Base-by-base conservation (phyloP, 768 basidiomycete species). In the Pleurotus ostreatus region DNA sequence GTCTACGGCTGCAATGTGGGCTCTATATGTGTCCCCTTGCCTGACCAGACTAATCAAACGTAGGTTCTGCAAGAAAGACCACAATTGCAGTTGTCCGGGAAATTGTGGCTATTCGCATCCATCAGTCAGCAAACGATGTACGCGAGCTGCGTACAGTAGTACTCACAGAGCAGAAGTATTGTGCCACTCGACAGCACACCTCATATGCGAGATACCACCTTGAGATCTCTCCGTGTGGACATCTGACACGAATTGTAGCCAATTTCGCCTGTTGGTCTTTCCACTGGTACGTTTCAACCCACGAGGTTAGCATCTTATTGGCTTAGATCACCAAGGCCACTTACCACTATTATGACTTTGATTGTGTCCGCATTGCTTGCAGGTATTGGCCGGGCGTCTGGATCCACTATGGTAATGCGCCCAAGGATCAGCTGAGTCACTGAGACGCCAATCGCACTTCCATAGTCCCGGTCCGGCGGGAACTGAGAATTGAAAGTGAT, bases 201-300 rank as follows among this genome's bases (percentile, higher is more conserved):
- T 13, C 48, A 15, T 49, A 49, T 3, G 48, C 48, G 16, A 49
- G 48, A 16, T 49, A 23, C 48, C 48, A 49, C 48, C 48, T 26
- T 16, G 48, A 34, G 15, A 49, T 49, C 22, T 34, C n/a, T 13
- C 48, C 48, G 18, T 49, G 34, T n/a, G 13, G 30, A 22, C 48
- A 37, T n/a, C 13, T 30, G n/a, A 23, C n/a, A n/a, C 48, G n/a
- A 34, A 49, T 18, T 11, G 48, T 26, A 3, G 18, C 23, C 16
- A 15, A 34, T 15, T 49, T 16, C 25, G 11, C n/a, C 5, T n/a
- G 15, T 23, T 30, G 13, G 18, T 22, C 26, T 49, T 22, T 37
- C 48, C 34, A 37, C 26, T 34, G 30, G 9, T 22, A 25, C 15
- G 26, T 47, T 46, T 20, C 13, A 18, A 5, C 13, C 7, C 3